Percentiles rank a stretch among this genome's conserved stretches.
Evolutionary conservation across 2,329 filamentous ascomycete genomes (phyloP).

Genomic region (Zymoseptoria pseudotritici): DNA sequence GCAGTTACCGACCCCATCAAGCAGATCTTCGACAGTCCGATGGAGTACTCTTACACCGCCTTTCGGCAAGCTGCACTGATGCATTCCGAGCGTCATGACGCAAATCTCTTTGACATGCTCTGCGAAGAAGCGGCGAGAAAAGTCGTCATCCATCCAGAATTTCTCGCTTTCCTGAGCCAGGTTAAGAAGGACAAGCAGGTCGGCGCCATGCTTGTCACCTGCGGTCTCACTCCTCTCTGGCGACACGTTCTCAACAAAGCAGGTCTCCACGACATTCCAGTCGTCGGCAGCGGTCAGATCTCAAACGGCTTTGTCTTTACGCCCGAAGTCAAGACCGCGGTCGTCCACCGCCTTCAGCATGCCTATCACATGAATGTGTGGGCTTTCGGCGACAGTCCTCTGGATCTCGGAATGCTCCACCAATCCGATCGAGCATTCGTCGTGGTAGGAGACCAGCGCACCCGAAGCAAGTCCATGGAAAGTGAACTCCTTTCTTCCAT

Average conservation of each 20-base stretch:
- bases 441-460: slow-evolving; percentile 43
- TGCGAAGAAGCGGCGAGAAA: slow-evolving; percentile 40
- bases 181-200: slow-evolving; percentile 32
- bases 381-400: slow-evolving; percentile 54
- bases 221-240: slow-evolving; percentile 49
- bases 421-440: slow-evolving; percentile 49
- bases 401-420: slow-evolving; percentile 53
- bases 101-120: slow-evolving; percentile 36
- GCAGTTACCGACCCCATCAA: slow-evolving; percentile 38
- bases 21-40: slow-evolving; percentile 41
- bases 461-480: slow-evolving; percentile 50
- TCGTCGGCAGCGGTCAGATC: slow-evolving; percentile 49
- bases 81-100: slow-evolving; percentile 36
- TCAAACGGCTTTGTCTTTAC: slow-evolving; percentile 46
- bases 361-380: slow-evolving; percentile 36
- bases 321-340: slow-evolving; percentile 40
- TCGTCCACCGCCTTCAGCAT: slow-evolving; percentile 39
- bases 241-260: slow-evolving; percentile 43
- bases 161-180: slow-evolving; percentile 38
- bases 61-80: slow-evolving; percentile 50
- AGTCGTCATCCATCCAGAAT: slow-evolving; percentile 42
- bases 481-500: slow-evolving; percentile 38
- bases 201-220: slow-evolving; percentile 47
- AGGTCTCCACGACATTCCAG: slow-evolving; percentile 39
- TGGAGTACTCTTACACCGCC: slow-evolving; percentile 47